Evolutionary conservation across 1,284 basidiomycete species (phyloP).

Genomic region (Acaromyces ingoldii): DNA sequence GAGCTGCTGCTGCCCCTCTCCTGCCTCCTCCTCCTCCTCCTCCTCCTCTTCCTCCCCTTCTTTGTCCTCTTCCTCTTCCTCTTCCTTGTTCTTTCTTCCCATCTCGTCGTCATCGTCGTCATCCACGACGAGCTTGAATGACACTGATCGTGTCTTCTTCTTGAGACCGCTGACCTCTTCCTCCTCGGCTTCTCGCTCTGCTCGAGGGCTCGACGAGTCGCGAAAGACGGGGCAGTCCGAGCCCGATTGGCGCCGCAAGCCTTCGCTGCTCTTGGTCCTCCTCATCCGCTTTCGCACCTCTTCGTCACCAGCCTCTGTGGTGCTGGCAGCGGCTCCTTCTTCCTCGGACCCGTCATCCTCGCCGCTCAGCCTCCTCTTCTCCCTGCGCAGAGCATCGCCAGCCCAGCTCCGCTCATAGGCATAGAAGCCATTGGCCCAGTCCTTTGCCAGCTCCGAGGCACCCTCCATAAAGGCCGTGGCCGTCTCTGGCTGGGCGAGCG

Average conservation of each 20-base stretch:
- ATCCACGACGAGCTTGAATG: too few species aligned
- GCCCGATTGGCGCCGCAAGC: background rate
- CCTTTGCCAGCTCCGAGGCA: background rate
- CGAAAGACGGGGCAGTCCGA: too few species aligned
- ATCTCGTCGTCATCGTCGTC: too few species aligned
- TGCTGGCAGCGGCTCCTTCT: too few species aligned
- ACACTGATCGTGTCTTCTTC: too few species aligned
- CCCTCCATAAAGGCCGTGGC: constrained; percentile 1
- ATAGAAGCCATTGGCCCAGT: constrained; percentile 9
- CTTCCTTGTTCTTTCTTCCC: too few species aligned
- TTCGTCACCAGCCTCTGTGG: too few species aligned
- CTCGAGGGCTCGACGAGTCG: too few species aligned
- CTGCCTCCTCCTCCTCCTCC: too few species aligned
- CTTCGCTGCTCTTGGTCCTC: background rate
- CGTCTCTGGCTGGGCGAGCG: background rate
- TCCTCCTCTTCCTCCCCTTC: background rate
- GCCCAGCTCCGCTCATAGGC: background rate
- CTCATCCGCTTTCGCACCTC: background rate
- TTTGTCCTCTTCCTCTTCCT: constrained; percentile 5
- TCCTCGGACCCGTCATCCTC: background rate
- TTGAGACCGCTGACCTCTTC: too few species aligned
- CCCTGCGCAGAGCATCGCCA: constrained; percentile 1
- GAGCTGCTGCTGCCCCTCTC: background rate
- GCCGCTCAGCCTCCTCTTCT: background rate
- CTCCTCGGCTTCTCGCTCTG: too few species aligned